Evolutionary conservation across 306 rosid genomes (phyloP).

Genomic region (Quercus aquifolioides): DNA sequence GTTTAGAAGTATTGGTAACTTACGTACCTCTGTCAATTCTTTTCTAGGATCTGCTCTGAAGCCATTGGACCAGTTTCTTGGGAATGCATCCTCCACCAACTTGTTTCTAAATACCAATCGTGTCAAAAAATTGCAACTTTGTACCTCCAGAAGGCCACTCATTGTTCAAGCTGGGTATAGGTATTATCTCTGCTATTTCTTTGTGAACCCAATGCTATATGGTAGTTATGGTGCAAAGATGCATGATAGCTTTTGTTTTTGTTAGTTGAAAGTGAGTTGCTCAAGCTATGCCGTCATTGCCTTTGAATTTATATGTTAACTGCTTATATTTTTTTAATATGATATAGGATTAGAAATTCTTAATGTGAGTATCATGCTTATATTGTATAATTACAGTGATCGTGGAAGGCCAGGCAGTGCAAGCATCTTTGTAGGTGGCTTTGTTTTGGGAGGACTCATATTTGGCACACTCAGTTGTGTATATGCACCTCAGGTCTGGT

Average conservation of each 20-base stretch:
- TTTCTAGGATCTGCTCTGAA: slow-evolving; percentile 44
- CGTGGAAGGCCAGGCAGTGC: slow-evolving; percentile 70
- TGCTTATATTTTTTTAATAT: neutral
- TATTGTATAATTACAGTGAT: slow-evolving; percentile 47
- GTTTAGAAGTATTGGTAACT: slow-evolving; percentile 6
- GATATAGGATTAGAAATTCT: slow-evolving; percentile 1
- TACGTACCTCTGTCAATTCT: neutral
- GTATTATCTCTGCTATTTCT: slow-evolving; percentile 35
- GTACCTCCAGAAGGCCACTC: slow-evolving; percentile 46
- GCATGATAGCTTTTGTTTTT: neutral
- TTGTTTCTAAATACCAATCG: slow-evolving; percentile 34
- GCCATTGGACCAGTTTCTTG: slow-evolving; percentile 28
- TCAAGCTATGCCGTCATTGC: neutral
- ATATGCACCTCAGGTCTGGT: slow-evolving; percentile 91
- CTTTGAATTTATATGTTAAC: neutral
- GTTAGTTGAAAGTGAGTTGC: neutral
- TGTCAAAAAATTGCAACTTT: slow-evolving; percentile 31
- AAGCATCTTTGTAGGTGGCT: slow-evolving; percentile 85
- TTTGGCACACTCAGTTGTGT: slow-evolving; percentile 91
- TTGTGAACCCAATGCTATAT: neutral
- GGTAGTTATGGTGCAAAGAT: neutral
- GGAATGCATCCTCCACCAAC: slow-evolving; percentile 37
- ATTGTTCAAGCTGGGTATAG: slow-evolving; percentile 71
- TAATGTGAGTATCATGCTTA: slow-evolving; percentile 26
- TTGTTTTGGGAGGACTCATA: slow-evolving; percentile 86